Evolutionary conservation across 2,329 filamentous ascomycete genomes (phyloP).

Genomic region (Pseudogymnoascus sp.): DNA sequence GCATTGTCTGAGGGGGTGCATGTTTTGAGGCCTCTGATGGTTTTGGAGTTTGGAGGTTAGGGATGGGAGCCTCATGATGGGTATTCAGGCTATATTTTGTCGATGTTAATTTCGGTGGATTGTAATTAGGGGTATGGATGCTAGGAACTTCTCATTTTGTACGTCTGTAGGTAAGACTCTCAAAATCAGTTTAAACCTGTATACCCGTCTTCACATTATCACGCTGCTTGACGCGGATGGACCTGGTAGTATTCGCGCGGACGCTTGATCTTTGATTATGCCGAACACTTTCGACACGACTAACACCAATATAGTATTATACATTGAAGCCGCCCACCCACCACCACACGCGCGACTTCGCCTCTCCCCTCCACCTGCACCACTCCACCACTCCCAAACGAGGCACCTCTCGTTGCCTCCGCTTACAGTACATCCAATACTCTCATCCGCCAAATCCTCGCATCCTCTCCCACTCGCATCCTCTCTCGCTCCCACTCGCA

Average conservation of each 20-base stretch:
- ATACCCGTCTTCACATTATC: neutral
- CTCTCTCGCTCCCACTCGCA: neutral
- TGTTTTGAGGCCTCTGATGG: neutral
- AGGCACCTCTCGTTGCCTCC: neutral
- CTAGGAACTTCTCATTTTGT: neutral
- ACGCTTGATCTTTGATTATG: slow-evolving; percentile 3
- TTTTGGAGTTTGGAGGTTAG: neutral
- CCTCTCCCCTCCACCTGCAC: neutral
- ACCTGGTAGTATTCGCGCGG: neutral
- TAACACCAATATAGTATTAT: slow-evolving; percentile 4
- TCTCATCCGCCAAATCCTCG: neutral
- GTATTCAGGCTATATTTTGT: neutral
- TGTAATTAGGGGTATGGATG: neutral
- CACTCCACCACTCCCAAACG: neutral
- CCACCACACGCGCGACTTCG: neutral
- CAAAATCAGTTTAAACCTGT: neutral
- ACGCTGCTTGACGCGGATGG: neutral
- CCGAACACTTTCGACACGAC: neutral
- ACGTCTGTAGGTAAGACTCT: neutral
- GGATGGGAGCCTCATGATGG: neutral
- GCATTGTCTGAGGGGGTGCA: neutral
- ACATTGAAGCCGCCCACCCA: neutral
- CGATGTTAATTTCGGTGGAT: neutral
- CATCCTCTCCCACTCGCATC: neutral
- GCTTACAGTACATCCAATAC: neutral